phyloP scores from a whole-genome alignment of 1,284 basidiomycete genomes.

The Athelia sp. region DNA sequence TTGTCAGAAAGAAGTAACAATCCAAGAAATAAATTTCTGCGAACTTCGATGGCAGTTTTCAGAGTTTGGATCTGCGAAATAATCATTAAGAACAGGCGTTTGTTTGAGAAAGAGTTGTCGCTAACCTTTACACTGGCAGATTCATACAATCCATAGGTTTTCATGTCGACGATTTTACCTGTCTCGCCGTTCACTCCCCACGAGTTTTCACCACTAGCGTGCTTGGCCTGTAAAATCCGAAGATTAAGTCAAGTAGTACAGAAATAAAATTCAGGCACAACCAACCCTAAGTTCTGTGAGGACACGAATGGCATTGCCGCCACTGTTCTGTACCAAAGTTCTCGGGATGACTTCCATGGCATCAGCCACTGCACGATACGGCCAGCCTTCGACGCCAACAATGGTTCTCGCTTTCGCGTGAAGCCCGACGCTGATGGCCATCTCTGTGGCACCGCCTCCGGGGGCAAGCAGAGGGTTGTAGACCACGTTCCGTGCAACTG shows the following conservation, averaged over 20 bases:
- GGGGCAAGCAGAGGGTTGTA: conserved; percentile 93
- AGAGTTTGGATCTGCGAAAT: conserved; percentile 78
- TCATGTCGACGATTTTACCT: conserved; percentile 96
- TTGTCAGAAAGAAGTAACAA: neutral
- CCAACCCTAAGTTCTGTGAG: conserved; percentile 88
- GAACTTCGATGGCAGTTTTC: conserved; percentile 93
- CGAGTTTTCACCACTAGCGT: conserved; percentile 85
- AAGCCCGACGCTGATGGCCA: conserved; percentile 92
- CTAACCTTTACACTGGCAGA: conserved; percentile 89
- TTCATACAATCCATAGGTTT: conserved; percentile 89
- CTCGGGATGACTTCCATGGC: conserved; percentile 97
- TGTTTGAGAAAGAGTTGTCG: neutral
- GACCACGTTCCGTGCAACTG: conserved; percentile 93
- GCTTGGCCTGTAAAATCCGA: conserved; percentile 70
- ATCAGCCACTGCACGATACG: conserved; percentile 90
- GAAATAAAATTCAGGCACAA: conserved; percentile 4
- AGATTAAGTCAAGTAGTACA: neutral
- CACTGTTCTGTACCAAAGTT: conserved; percentile 93
- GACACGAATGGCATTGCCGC: conserved; percentile 91
- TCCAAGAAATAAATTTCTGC: conserved; percentile 5
- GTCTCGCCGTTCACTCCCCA: conserved; percentile 96
- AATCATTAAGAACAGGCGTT: conserved; percentile 2
- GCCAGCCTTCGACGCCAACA: conserved; percentile 86
- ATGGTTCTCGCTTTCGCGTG: conserved; percentile 76
- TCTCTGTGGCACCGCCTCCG: conserved; percentile 96